phyloP scores from a whole-genome alignment of 345 rosid species.

The Rhodomyrtus tomentosa region DNA sequence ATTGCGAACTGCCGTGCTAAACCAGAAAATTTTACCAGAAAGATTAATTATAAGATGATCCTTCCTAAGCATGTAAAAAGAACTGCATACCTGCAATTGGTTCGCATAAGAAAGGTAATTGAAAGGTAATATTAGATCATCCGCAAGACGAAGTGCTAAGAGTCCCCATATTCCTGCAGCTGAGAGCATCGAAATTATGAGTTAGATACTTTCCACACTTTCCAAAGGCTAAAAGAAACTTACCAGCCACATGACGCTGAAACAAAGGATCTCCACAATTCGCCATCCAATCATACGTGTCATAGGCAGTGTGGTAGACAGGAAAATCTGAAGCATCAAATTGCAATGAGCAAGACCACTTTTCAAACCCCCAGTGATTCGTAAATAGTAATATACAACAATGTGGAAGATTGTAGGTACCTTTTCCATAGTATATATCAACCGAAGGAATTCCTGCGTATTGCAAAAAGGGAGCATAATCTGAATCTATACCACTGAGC shows the following conservation, averaged over 20 bases:
- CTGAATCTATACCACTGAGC: conserved; percentile 79
- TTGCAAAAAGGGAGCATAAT: conserved; percentile 91
- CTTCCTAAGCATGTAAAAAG: background rate
- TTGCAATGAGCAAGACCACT: background rate
- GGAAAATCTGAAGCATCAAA: conserved; percentile 54
- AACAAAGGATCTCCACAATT: conserved; percentile 65
- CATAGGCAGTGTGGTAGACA: conserved; percentile 89
- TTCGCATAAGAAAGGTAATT: conserved; percentile 55
- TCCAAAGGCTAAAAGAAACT: conserved; percentile 5
- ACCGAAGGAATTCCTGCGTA: conserved; percentile 84
- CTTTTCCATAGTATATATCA: conserved; percentile 88
- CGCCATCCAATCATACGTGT: conserved; percentile 76
- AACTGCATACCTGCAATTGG: conserved; percentile 23
- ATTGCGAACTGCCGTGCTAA: background rate
- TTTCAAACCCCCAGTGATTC: background rate
- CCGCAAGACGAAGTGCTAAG: conserved; percentile 62
- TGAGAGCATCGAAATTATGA: conserved; percentile 8
- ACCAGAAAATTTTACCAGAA: background rate
- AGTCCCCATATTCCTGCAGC: conserved; percentile 93
- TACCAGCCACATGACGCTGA: conserved; percentile 87
- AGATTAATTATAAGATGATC: background rate
- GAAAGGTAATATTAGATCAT: conserved; percentile 71
- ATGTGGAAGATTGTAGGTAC: conserved; percentile 15
- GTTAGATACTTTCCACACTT: background rate
- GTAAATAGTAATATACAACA: background rate